These are phyloP conservation scores for Tylopilus rubrobrunneus DNA, from an alignment of 768 basidiomycete genomes.

Conservation along the genomic window DNA sequence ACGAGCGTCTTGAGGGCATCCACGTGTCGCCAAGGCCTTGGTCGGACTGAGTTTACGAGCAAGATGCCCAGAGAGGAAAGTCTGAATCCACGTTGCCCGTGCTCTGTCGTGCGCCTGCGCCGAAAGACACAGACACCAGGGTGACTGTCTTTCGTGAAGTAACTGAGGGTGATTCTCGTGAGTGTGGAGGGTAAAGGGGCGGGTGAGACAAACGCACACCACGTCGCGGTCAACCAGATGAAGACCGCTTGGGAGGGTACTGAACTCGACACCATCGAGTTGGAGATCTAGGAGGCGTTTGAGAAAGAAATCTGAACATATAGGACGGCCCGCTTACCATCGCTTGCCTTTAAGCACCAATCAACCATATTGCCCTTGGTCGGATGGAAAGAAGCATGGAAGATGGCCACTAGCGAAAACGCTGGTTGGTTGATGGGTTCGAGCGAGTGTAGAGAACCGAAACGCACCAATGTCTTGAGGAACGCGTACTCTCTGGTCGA, in stretches of 20 bases:
- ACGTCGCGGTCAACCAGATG: constrained; percentile 78
- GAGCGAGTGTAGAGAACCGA: not conserved
- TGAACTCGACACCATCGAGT: constrained; percentile 75
- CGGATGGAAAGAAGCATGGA: constrained; percentile 82
- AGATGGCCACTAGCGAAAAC: constrained; percentile 61
- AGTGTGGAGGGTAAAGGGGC: not conserved
- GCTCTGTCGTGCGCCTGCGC: constrained; percentile 61
- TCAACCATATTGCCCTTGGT: constrained; percentile 77
- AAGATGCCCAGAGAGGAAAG: constrained; percentile 77
- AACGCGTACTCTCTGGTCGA: constrained; percentile 30
- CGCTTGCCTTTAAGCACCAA: constrained; percentile 69
- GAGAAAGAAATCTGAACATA: not conserved
- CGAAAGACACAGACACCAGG: constrained; percentile 76
- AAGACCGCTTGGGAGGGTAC: constrained; percentile 74
- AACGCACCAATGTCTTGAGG: constrained; percentile 55
- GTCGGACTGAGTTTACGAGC: constrained; percentile 56
- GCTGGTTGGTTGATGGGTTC: not conserved
- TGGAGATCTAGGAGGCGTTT: constrained; percentile 46
- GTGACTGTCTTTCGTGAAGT: constrained; percentile 67
- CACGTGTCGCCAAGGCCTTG: constrained; percentile 76
- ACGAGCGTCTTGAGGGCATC: constrained; percentile 59
- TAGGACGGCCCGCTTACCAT: constrained; percentile 43
- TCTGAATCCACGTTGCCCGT: constrained; percentile 75
- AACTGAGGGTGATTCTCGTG: constrained; percentile 38
- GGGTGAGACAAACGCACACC: too few species aligned